Conservation (phyloP, 768 basidiomycete genomes). For the Mycena rebaudengoi region DNA sequence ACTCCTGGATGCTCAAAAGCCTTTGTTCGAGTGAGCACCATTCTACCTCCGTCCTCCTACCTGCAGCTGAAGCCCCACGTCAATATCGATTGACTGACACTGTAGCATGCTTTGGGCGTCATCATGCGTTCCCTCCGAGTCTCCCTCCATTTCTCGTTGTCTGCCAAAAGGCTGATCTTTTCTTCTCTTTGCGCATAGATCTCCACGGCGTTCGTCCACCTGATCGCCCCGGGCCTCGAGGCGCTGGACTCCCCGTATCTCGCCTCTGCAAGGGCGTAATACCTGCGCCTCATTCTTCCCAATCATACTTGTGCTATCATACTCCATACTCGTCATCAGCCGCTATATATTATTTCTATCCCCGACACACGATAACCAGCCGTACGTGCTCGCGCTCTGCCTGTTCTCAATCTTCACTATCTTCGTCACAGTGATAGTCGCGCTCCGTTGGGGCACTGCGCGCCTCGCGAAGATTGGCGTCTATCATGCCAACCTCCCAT, state of each 20-base stretch:
- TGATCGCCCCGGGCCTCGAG: slow-evolving; percentile 77
- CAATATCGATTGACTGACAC: no score
- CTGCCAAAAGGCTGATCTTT: no score
- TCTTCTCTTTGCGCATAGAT: no score
- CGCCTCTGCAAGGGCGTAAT: slow-evolving; percentile 70
- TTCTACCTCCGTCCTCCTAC: no score
- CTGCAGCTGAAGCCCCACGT: no score
- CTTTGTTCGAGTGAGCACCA: no score
- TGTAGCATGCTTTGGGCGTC: no score
- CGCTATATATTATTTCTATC: no score
- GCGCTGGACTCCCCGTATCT: slow-evolving; percentile 79
- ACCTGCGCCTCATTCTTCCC: slow-evolving; percentile 57
- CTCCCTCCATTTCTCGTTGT: neutral
- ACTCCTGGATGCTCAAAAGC: no score
- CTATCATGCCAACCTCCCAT: slow-evolving; percentile 50
- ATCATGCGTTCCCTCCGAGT: slow-evolving; percentile 60
- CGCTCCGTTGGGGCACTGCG: slow-evolving; percentile 86
- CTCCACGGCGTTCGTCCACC: slow-evolving; percentile 89
- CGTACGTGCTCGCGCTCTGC: slow-evolving; percentile 83
- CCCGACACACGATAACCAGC: slow-evolving; percentile 55
- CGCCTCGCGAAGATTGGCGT: slow-evolving; percentile 73
- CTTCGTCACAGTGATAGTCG: slow-evolving; percentile 86
- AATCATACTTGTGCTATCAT: neutral
- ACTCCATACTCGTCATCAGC: no score
- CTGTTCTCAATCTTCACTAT: slow-evolving; percentile 84